Conservation (phyloP, 495 filamentous ascomycete species). For the Penicillium crystallinum region DNA sequence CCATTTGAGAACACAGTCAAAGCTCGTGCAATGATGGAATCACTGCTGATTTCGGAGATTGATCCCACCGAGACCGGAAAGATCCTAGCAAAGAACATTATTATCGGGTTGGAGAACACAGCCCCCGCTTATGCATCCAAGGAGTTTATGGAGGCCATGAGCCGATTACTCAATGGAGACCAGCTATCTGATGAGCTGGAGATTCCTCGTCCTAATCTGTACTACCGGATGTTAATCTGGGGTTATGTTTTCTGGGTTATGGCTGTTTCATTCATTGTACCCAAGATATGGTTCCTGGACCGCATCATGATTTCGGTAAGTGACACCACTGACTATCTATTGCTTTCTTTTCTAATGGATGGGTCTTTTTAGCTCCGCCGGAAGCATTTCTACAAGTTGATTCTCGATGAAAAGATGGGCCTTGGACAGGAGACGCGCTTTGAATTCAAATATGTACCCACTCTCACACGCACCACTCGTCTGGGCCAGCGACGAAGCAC, state of each 20-base stretch:
- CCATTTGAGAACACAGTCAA: constrained; percentile 48
- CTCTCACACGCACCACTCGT: constrained; percentile 30
- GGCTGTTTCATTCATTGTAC: constrained; percentile 47
- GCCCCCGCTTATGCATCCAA: constrained; percentile 58
- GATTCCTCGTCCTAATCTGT: constrained; percentile 49
- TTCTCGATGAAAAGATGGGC: constrained; percentile 52
- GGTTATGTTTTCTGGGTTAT: constrained; percentile 67
- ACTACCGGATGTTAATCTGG: constrained; percentile 56
- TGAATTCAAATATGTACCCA: constrained; percentile 63
- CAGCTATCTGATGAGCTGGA: constrained; percentile 55
- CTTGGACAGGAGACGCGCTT: constrained; percentile 54
- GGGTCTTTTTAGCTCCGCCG: constrained; percentile 36
- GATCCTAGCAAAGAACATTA: constrained; percentile 68
- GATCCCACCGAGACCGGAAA: constrained; percentile 55
- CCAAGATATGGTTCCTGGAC: constrained; percentile 55
- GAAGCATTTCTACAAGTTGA: constrained; percentile 46
- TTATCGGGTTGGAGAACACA: constrained; percentile 55
- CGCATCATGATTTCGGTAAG: constrained; percentile 46
- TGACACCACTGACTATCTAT: background rate
- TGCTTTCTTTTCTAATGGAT: background rate
- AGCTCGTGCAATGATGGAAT: constrained; percentile 61
- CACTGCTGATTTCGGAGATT: constrained; percentile 56
- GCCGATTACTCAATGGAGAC: constrained; percentile 64
- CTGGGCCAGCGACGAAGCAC: constrained; percentile 26
- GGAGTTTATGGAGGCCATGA: constrained; percentile 60